Base-by-base conservation (phyloP, 176 grass and related monocot species). In the Ananas comosus region DNA sequence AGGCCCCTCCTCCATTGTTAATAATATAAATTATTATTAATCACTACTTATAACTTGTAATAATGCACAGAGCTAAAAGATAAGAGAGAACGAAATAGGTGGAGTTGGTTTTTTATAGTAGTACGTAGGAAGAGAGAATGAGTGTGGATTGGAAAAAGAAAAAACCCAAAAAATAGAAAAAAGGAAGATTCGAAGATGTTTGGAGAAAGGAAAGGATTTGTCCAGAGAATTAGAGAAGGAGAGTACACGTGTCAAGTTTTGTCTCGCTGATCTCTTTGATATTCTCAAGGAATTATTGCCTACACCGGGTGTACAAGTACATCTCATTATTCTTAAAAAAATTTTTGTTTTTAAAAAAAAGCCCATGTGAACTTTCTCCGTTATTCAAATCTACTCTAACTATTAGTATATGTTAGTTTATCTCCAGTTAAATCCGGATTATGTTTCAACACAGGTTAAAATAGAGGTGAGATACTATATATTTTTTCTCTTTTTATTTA, bases 161-260 rank as follows among this genome's bases (percentile, higher is more conserved):
- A 9, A 58, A 74, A 27, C 1, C 1, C 1, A 27, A 21, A 16
- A 22, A 10, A 17, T n/a, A 54, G 4, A 2, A 2, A 13, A 16
- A 22, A 83, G 86, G 78, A 80, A 66, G 25, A 83, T 66, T 86
- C 29, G 77, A 80, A 66, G 42, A 2, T 42, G 33, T 42, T 21
- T 50, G 73, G 87, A 77, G 87, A 82, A 83, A 71, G 86, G 25
- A 84, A 78, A 81, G 81, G 81, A 84, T 84, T 23, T 74, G 70
- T 84, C 65, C 1, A 50, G 65, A 83, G 16, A 22, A 68, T 58
- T 16, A 19, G 54, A 58, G 54, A 58, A 17, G 18, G 4, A 58
- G 53, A 56, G 53, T 42, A 42, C 33, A 42, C 33, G 33, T 42
- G 33, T 42, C 0, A 42, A 42, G 33, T 6, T 42, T 42, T 42